Evolutionary conservation across 257 asterid genomes (phyloP).

Genomic region (Cinchona pubescens): DNA sequence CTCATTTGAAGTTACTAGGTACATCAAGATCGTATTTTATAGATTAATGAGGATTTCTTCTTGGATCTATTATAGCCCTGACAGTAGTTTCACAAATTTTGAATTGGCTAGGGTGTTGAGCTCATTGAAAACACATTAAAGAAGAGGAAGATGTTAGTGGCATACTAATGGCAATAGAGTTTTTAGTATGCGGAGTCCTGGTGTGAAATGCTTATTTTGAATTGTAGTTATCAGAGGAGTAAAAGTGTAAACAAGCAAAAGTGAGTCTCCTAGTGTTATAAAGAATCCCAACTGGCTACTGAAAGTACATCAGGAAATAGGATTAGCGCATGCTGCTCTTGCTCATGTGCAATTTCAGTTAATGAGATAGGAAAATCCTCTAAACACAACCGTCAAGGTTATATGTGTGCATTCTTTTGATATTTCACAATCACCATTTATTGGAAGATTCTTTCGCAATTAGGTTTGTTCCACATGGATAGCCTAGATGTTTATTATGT

Average conservation of each 20-base stretch:
- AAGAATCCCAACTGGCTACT: too few relatives aligned
- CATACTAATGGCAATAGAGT: too few relatives aligned
- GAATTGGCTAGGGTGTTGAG: background rate
- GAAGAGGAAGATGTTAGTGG: too few relatives aligned
- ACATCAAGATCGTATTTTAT: too few relatives aligned
- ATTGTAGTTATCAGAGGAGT: too few relatives aligned
- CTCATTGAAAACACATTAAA: background rate
- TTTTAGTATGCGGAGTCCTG: too few relatives aligned
- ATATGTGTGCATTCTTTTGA: background rate
- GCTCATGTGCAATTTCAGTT: background rate
- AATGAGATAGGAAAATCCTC: background rate
- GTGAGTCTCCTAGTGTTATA: too few relatives aligned
- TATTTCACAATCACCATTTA: background rate
- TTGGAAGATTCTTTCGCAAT: background rate
- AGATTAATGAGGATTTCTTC: background rate
- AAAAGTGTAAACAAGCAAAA: too few relatives aligned
- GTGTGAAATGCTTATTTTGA: too few relatives aligned
- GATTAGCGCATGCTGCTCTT: background rate
- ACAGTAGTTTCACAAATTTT: background rate
- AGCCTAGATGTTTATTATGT: constrained; percentile 6
- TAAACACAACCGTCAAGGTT: background rate
- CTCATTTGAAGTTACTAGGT: background rate
- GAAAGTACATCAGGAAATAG: background rate
- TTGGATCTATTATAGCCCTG: background rate
- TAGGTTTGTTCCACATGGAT: constrained; percentile 7